Evolutionary conservation across 2,329 filamentous ascomycete genomes (phyloP), one percentile per base, ranked within the genome.

Genomic region (Penicillium frequentans): DNA sequence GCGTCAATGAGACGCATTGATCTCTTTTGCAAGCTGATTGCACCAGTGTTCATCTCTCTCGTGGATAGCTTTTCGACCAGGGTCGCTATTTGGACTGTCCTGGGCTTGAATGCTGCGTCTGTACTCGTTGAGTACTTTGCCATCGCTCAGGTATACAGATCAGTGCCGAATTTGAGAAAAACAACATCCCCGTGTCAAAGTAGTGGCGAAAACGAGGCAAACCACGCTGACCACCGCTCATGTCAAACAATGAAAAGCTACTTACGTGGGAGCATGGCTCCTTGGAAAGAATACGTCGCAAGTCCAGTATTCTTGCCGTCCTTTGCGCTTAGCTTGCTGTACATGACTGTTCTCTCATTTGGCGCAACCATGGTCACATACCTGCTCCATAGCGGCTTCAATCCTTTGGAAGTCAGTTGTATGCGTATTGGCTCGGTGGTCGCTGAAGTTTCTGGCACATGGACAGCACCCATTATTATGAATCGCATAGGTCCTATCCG

Each of bases 1-100:
- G 77, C 82, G 1, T 75, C 76, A 10, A 85, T 85, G 82, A 74
- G 83, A 54, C 75, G 82, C 8, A 85, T 86, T 58, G 83, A 86
- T 60, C 74, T 86, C 3, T 74, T 80, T 44, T 85, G 83, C 73
- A 86, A 85, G 65, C 77, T 85, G 14, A 56, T 82, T 29, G 79
- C 80, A 0, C 83, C 83, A 1, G 73, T 85, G 7, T 67, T 80
- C 8, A 81, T 84, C 23, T 81, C 82, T 0, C 52, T 79, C 7
- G 62, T 84, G 13, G 73, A 77, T 27, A 72, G 80, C 14, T 70
- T 72, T 7, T 81, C 78, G 1, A 75, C 78, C 0, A 70, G 64
- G 3, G 56, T 75, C 14, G 82, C 81, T 3, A 77, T 84, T 3
- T 61, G 80, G 54, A 74, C 75, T 19, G 80, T 81, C 5, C 73